These are phyloP conservation scores for Malania oleifera DNA, from an alignment of 164 flowering plant genomes.

Conservation along the genomic window DNA sequence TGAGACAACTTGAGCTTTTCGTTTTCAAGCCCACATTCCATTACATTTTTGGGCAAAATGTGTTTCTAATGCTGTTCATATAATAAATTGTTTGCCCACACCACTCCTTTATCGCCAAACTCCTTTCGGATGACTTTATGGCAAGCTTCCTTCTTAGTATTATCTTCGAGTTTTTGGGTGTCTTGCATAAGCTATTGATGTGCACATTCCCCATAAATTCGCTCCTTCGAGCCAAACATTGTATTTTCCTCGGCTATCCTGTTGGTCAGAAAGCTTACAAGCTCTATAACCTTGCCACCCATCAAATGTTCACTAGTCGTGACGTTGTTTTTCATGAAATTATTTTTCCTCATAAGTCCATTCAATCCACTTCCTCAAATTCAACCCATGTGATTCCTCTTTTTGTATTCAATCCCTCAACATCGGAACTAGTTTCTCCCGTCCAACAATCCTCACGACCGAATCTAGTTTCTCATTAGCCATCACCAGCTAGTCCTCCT, in stretches of 20 bases:
- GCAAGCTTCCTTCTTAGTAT: slow-evolving; percentile 1
- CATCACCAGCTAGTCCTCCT: not conserved
- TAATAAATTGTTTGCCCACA: too few species aligned
- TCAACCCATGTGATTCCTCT: not conserved
- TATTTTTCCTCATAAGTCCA: slow-evolving; percentile 3
- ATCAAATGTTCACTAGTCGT: slow-evolving; percentile 4
- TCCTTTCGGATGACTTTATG: too few species aligned
- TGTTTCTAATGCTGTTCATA: slow-evolving; percentile 3
- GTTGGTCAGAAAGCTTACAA: slow-evolving; percentile 6
- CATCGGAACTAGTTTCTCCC: too few species aligned
- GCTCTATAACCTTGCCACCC: slow-evolving; percentile 4
- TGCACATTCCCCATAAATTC: not conserved
- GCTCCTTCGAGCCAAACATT: not conserved
- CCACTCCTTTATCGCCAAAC: too few species aligned
- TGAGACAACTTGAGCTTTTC: slow-evolving; percentile 1
- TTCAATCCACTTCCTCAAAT: not conserved
- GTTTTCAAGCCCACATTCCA: slow-evolving; percentile 1
- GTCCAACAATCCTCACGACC: too few species aligned
- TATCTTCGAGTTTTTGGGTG: slow-evolving; percentile 1
- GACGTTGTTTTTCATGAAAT: too few species aligned
- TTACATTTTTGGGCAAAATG: slow-evolving; percentile 4
- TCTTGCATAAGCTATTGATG: not conserved
- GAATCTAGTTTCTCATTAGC: too few species aligned
- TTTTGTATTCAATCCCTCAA: too few species aligned
- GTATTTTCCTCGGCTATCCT: slow-evolving; percentile 3